A percentile compares a stretch with the other conserved stretches of the same genome.
These are phyloP conservation scores for Paracamarosporium sp. DNA, from an alignment of 2,329 filamentous ascomycete genomes.

Conservation along the genomic window DNA sequence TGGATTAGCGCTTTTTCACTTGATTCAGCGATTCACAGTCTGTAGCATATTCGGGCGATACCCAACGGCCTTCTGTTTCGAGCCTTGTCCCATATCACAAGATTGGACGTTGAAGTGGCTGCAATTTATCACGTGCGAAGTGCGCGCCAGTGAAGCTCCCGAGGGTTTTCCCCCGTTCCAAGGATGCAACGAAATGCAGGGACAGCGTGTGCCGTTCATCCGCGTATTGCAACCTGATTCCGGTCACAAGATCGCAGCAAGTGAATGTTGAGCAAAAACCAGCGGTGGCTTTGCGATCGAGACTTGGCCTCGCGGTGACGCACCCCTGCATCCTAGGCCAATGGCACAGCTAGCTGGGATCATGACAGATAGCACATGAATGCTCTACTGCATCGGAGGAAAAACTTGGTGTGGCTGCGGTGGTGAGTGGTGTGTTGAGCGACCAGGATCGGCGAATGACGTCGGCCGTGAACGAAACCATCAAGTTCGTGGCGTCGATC, in stretches of 20 bases:
- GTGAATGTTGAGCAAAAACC: background rate
- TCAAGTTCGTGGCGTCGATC: conserved; percentile 4
- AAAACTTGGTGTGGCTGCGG: conserved; percentile 1
- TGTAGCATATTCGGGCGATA: background rate
- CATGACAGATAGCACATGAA: background rate
- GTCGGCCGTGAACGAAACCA: background rate
- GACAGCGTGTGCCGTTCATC: background rate
- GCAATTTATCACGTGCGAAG: background rate
- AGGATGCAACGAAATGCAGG: background rate
- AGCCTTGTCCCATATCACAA: background rate
- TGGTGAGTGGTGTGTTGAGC: background rate
- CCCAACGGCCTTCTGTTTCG: background rate
- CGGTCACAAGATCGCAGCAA: background rate
- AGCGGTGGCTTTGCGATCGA: conserved; percentile 7
- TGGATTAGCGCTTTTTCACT: background rate
- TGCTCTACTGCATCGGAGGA: background rate
- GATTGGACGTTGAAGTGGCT: background rate
- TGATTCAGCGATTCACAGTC: background rate
- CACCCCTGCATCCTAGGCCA: background rate
- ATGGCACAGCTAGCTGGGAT: background rate
- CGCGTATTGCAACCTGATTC: background rate
- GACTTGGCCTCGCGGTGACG: background rate
- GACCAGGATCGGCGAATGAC: conserved; percentile 4
- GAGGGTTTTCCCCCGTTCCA: background rate
- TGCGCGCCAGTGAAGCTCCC: background rate